phyloP scores from a whole-genome alignment of 1,284 basidiomycete genomes.

The Naganishia albida region DNA sequence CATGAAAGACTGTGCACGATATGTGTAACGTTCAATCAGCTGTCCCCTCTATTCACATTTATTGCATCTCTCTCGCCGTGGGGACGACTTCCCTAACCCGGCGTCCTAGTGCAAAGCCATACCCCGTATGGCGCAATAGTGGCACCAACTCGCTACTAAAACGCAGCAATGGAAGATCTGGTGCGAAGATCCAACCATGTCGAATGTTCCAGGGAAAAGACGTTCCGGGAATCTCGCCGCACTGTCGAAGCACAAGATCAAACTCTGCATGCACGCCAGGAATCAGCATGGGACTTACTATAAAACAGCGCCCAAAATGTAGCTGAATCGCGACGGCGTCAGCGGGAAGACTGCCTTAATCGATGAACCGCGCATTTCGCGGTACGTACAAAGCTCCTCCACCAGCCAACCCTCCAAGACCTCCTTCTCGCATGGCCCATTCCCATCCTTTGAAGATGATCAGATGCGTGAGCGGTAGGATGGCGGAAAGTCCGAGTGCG shows the following conservation, averaged over 20 bases:
- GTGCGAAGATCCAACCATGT: constrained; percentile 77
- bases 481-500: constrained; percentile 70
- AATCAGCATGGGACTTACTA: constrained; percentile 65
- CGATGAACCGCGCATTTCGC: neutral
- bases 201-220: constrained; percentile 74
- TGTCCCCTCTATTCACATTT: too few relatives aligned
- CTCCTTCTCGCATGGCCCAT: constrained; percentile 64
- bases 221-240: constrained; percentile 80
- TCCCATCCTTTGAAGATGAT: constrained; percentile 62
- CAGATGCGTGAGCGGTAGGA: constrained; percentile 71
- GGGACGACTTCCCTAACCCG: too few relatives aligned
- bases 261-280: constrained; percentile 39
- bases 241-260: constrained; percentile 53
- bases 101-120: constrained; percentile 30
- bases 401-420: constrained; percentile 66
- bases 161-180: constrained; percentile 82
- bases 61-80: too few relatives aligned
- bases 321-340: constrained; percentile 37
- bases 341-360: neutral
- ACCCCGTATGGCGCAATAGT: constrained; percentile 57
- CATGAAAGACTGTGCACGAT: too few relatives aligned
- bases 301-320: constrained; percentile 73
- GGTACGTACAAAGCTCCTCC: constrained; percentile 63
- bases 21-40: too few relatives aligned
- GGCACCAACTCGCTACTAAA: constrained; percentile 71